Evolutionary conservation across 1,284 basidiomycete species (phyloP), one percentile per base, ranked within the genome.

Genomic region (Amylostereum areolatum): DNA sequence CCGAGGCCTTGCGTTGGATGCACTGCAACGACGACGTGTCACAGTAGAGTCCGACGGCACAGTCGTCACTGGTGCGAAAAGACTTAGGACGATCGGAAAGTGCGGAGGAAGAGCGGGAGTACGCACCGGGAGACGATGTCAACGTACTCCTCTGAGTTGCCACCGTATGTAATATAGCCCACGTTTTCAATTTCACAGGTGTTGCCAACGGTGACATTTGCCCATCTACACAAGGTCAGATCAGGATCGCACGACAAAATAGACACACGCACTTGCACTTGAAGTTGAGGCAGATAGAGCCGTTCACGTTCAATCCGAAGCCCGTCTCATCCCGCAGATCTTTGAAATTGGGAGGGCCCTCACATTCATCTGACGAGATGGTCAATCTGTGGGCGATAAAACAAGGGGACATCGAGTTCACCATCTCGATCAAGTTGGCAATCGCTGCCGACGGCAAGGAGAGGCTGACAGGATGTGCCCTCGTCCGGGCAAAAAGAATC

Each of bases 371-470:
- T 92, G 59, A 1, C 52, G 11, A 30, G 31, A 34, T 3, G 35
- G 24, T 11, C 5, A 24, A 11, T 30, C 30, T 48, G 39, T 32
- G 28, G 9, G 44, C n/a, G 37, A 5, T 27, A 34, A 25, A 10
- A 7, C 39, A 44, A 34, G 37, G 50, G 37, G 30, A 40, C 33
- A 10, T 27, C n/a, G 24, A 36, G 59, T 75, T 54, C 55, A 90
- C 91, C 90, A 66, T 95, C 92, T 47, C 92, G 81, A 65, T 93
- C 88, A 51, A 94, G 78, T 66, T 94, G 90, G 67, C 92, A 95
- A 10, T 75, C 60, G 53, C 79, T 82, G 29, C 77, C 83, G 0
- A 90, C 78, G 0, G 75, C 46, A 4, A 88, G 68, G 39, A 85
- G 59, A 9, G 67, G 57, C 60, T 85, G 77, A 68, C 92, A 95